Conservation (phyloP, 768 basidiomycete genomes). For the Tulasnella sp. region DNA sequence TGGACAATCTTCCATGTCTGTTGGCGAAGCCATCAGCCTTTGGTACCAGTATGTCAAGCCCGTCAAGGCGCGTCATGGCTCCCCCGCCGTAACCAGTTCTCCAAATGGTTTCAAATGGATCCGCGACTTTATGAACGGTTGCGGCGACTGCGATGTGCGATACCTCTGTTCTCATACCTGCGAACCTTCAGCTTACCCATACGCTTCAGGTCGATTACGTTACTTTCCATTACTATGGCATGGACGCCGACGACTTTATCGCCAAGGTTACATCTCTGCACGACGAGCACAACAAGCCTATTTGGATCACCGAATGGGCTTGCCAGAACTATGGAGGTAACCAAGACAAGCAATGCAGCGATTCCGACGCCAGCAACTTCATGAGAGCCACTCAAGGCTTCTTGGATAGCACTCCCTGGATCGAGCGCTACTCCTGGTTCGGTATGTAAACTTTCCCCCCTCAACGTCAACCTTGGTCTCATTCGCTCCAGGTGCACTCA, state of each 20-base stretch:
- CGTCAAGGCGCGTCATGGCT: slow-evolving; percentile 40
- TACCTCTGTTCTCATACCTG: neutral
- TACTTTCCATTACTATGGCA: slow-evolving; percentile 62
- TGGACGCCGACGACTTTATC: slow-evolving; percentile 36
- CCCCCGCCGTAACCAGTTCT: slow-evolving; percentile 57
- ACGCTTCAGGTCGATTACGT: slow-evolving; percentile 39
- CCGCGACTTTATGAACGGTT: slow-evolving; percentile 40
- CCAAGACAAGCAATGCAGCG: slow-evolving; percentile 30
- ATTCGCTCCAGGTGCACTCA: slow-evolving; percentile 37
- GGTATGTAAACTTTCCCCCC: slow-evolving; percentile 35
- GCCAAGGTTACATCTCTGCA: slow-evolving; percentile 40
- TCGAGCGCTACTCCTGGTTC: slow-evolving; percentile 43
- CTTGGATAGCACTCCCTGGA: slow-evolving; percentile 30
- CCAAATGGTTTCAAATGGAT: slow-evolving; percentile 54
- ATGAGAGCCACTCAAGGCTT: slow-evolving; percentile 29
- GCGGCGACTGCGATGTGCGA: slow-evolving; percentile 41
- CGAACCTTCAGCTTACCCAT: neutral
- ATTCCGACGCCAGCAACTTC: slow-evolving; percentile 37
- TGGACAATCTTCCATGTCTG: slow-evolving; percentile 48
- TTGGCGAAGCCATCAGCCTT: slow-evolving; percentile 37
- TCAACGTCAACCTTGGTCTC: neutral
- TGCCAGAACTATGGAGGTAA: slow-evolving; percentile 30
- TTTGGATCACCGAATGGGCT: slow-evolving; percentile 64
- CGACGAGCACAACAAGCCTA: slow-evolving; percentile 29
- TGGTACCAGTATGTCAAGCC: slow-evolving; percentile 50